A percentile compares a stretch with the other conserved stretches of the same genome.
Conservation (phyloP, 75 land plant genomes). For the Picea glauca region DNA sequence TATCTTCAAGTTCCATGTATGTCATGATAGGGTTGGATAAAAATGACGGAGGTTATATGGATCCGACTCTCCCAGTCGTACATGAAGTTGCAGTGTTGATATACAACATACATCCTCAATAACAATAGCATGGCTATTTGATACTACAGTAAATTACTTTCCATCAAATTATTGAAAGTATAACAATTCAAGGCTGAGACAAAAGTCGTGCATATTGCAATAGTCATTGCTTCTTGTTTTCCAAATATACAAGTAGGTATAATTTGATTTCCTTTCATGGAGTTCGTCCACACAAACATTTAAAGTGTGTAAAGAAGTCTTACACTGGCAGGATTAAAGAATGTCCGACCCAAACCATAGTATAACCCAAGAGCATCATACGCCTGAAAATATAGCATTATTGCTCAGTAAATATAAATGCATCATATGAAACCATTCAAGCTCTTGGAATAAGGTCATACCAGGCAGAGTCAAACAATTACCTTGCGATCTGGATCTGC, state of each 20-base stretch:
- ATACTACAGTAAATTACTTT: background rate
- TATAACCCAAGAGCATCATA: constrained; percentile 75
- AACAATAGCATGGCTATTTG: no score
- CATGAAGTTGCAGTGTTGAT: no score
- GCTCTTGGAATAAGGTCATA: background rate
- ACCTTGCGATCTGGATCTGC: constrained; percentile 90
- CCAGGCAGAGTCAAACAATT: background rate
- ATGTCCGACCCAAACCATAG: constrained; percentile 74
- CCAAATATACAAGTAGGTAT: background rate
- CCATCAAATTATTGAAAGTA: background rate
- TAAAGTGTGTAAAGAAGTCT: constrained; percentile 6
- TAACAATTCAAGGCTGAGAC: background rate
- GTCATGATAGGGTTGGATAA: background rate
- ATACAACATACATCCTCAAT: no score
- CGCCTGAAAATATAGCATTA: constrained; percentile 38
- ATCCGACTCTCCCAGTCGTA: no score
- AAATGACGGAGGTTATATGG: no score
- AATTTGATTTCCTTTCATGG: background rate
- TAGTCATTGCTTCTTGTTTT: background rate
- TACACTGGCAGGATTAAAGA: constrained; percentile 82
- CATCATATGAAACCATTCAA: background rate
- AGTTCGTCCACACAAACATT: background rate
- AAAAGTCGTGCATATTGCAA: background rate
- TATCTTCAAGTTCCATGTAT: background rate
- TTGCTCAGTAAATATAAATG: background rate